Base-by-base conservation (phyloP, 2,329 filamentous ascomycete species). In the Sordariomycetes sp. region DNA sequence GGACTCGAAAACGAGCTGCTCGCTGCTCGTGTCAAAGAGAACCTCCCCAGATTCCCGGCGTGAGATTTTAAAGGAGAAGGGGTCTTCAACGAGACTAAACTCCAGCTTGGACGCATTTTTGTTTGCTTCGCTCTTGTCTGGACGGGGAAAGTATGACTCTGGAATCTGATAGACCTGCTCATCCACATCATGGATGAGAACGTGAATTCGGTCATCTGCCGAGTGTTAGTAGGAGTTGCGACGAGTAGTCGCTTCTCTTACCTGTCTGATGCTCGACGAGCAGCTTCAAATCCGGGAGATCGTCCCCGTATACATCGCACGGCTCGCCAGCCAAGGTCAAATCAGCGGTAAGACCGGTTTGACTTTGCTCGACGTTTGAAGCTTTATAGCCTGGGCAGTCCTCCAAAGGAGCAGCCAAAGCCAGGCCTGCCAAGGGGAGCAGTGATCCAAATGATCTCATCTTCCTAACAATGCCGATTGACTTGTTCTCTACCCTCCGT, bases 161-260 rank as follows among this genome's bases (percentile, higher is more conserved):
- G 81, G 81, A 3, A 86, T 71, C 52, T 86, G 80, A 47, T 82
- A 86, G 29, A 79, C 77, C 29, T 74, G 65, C 39, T 77, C 66
- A 10, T 63, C 68, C 9, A 69, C 64, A 54, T 86, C 82, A 39
- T 76, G 72, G 35, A 87, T 83, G 45, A 80, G 70, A 46, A 86
- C 76, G 50, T 86, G 82, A 3, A 86, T 66, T 17, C 82, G 76
- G 12, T 68, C 63, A 28, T 72, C 76, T 79, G 26, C 33, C 19
- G 32, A 27, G 26, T 26, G 10, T 12, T 14, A 32, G 23, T 28
- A 14, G 29, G 14, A 15, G 8, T 29, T 16, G 8, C 8, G 14
- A 29, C 20, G n/a, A 14, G 15, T 23, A 21, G 9, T 16, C 6
- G 10, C 10, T 16, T 26, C 20, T 11, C 32, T 31, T 71, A 28